Conservation (phyloP, 768 basidiomycete genomes). For the Macrocybe gigantea region DNA sequence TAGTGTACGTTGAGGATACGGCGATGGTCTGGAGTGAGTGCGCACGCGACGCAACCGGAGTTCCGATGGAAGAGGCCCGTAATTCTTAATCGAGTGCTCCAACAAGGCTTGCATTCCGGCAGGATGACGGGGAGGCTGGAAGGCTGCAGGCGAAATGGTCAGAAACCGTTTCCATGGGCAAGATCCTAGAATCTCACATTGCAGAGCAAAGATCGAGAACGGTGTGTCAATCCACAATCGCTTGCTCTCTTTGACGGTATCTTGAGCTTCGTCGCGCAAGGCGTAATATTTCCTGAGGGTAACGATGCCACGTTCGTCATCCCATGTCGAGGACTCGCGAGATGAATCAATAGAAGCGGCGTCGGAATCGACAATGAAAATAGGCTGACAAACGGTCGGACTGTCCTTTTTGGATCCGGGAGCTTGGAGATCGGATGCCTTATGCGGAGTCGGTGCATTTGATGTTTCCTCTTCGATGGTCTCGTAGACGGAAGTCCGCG, state of each 20-base stretch:
- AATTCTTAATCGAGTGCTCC: slow-evolving; percentile 66
- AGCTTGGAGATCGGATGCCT: slow-evolving; percentile 11
- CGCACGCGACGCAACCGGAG: slow-evolving; percentile 56
- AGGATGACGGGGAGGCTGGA: slow-evolving; percentile 61
- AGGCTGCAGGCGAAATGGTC: slow-evolving; percentile 37
- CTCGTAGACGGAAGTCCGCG: slow-evolving; percentile 69
- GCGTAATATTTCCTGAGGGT: slow-evolving; percentile 65
- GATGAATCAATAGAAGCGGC: slow-evolving; percentile 39
- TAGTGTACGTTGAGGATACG: slow-evolving; percentile 54
- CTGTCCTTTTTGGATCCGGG: slow-evolving; percentile 26
- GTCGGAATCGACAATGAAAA: slow-evolving; percentile 57
- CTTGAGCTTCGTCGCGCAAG: slow-evolving; percentile 61
- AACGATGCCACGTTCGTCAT: slow-evolving; percentile 62
- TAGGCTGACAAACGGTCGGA: slow-evolving; percentile 31
- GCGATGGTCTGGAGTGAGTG: slow-evolving; percentile 66
- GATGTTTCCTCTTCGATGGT: slow-evolving; percentile 71
- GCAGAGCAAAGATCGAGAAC: slow-evolving; percentile 65
- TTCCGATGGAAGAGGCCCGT: slow-evolving; percentile 68
- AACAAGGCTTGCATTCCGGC: slow-evolving; percentile 68
- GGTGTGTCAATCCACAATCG: slow-evolving; percentile 65
- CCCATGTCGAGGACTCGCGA: slow-evolving; percentile 45
- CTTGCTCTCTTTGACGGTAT: slow-evolving; percentile 61
- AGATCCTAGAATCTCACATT: slow-evolving; percentile 45
- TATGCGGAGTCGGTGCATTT: slow-evolving; percentile 21
- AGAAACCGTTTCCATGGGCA: background rate